These are phyloP conservation scores for Eutrema japonicum DNA, from an alignment of 345 rosid genomes.

Conservation along the genomic window DNA sequence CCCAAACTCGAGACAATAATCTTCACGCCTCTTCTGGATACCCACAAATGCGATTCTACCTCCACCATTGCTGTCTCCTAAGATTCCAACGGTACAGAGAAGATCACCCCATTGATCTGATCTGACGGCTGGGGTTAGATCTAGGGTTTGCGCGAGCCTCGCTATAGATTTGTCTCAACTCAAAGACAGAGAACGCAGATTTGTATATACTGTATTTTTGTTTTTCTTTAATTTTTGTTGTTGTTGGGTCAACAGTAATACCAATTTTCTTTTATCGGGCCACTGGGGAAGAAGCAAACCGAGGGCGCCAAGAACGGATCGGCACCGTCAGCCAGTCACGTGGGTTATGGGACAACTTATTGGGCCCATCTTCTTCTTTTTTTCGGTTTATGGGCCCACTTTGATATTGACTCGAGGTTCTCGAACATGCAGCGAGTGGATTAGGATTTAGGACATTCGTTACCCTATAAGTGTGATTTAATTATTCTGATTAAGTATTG, in stretches of 20 bases:
- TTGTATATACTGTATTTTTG: not conserved
- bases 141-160: slow-evolving; percentile 37
- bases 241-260: slow-evolving; percentile 5
- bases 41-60: slow-evolving; percentile 41
- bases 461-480: not conserved
- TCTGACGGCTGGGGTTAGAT: slow-evolving; percentile 47
- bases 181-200: slow-evolving; percentile 15
- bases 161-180: slow-evolving; percentile 26
- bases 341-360: slow-evolving; percentile 38
- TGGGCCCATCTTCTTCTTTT: slow-evolving; percentile 32
- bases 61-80: slow-evolving; percentile 44
- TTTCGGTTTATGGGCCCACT: slow-evolving; percentile 35
- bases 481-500: not conserved
- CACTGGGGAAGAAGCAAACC: slow-evolving; percentile 28
- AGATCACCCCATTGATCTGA: slow-evolving; percentile 38
- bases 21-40: slow-evolving; percentile 44
- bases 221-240: too few species aligned
- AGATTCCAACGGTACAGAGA: slow-evolving; percentile 43
- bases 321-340: slow-evolving; percentile 50
- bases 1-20: slow-evolving; percentile 31
- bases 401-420: slow-evolving; percentile 2
- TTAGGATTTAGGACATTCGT: not conserved
- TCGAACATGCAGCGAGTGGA: not conserved
- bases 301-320: slow-evolving; percentile 50
- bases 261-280: not conserved